Evolutionary conservation across 352 stramenopile genomes (phyloP), one percentile per base, ranked within the genome.

Genomic region (Globisporangium iwayamae): DNA sequence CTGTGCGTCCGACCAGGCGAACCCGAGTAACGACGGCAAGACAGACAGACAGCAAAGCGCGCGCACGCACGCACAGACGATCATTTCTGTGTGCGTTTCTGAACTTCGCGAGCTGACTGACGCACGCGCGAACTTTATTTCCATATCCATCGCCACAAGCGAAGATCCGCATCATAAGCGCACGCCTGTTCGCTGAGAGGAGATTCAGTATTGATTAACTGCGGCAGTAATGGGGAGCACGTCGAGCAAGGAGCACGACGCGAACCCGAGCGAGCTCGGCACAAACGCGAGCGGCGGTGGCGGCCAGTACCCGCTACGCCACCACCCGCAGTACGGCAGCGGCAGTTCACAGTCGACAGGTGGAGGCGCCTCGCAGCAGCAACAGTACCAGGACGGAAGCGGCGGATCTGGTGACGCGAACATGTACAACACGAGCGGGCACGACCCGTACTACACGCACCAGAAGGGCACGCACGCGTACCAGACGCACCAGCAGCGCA

Each of bases 161-260:
- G 47, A 11, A 56, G 32, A 28, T 28, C 25, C 50, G 30, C 9
- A 28, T 25, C 18, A 22, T 28, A 28, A 28, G 25, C 25, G 25
- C 25, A 28, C 25, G 25, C 25, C 25, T 28, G 25, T 28, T 28
- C 25, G 14, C 28, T 39, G 50, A 56, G 50, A 6, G 20, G 16
- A 28, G 32, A 28, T 34, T 25, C 6, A 8, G 25, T 39, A 20
- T 28, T n/a, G 3, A 36, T 46, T 14, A 34, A 20, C 38, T n/a
- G 20, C 2, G 28, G 4, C 30, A 51, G 13, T 25, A 48, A 94
- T 94, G 85, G 85, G 85, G 56, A 94, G 85, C 78, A 83, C 83
- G 28, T 91, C 80, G 38, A 94, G 85, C 69, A 93, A 93, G 66
- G 73, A 89, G 60, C 80, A 88, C 73, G 85, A 94, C 62, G 72